Base-by-base conservation (phyloP, 2,329 filamentous ascomycete species). In the Magnaporthiopsis incrustans region DNA sequence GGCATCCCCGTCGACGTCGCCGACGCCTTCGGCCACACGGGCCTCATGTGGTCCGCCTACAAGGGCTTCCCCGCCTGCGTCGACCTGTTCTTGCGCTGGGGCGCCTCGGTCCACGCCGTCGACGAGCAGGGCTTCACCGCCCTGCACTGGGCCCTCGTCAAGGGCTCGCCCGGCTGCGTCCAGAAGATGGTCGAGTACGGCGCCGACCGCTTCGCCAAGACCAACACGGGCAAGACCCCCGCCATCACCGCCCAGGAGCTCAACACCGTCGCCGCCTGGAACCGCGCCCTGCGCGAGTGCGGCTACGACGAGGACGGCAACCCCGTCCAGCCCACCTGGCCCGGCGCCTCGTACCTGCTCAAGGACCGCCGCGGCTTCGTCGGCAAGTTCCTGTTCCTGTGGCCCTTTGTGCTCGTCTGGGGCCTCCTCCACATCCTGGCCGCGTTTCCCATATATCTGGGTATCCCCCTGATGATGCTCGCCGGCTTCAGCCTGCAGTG, bases 41-140 rank as follows among this genome's bases (percentile, higher is more conserved):
- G 89, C 66, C 82, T 99, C 66, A 99, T 99, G 95, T 99, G 95
- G 95, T 92, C 95, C 25, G 94, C 94, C 22, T 99, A 99, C 80
- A 99, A 99, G 77, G 95, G 96, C 50, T 97, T 89, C 73, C 91
- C 94, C 0, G 88, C 89, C 60, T 96, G 92, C 70, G 94, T 98
- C 60, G 95, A 98, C 73, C 76, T 98, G 58, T 94, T 97, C 68
- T 78, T 99, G 65, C 87, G 92, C 69, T 99, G 95, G 92, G 96
- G 95, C 63, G 95, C 95, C 53, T 95, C 92, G 73, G 92, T 97
- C 11, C 92, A 96, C 75, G 89, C 91, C 44, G 87, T 84, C 35
- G 95, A 99, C 71, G 92, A 97, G 73, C 90, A 93, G 69, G 94
- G 94, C 33, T 95, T 98, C 74, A 97, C 94, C 0, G 92, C 95